phyloP scores from a whole-genome alignment of 2,329 filamentous ascomycete species.

The Coniochaeta sp. region DNA sequence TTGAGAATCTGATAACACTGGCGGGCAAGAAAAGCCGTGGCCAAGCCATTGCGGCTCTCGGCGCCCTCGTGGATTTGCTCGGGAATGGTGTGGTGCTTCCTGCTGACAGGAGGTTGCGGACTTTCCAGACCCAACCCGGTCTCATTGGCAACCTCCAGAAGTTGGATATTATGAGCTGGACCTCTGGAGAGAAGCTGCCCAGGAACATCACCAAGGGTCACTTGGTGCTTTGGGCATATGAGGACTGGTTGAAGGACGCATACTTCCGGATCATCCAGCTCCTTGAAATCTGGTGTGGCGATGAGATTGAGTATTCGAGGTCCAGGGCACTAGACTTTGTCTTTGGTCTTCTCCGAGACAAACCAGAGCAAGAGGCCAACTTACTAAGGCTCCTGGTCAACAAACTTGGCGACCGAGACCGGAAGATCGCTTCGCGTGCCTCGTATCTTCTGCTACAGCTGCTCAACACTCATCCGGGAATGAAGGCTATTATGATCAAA shows the following conservation, averaged over 20 bases:
- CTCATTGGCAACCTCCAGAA: conserved; percentile 65
- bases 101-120: conserved; percentile 68
- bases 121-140: conserved; percentile 73
- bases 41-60: conserved; percentile 86
- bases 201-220: conserved; percentile 67
- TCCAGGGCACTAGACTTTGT: conserved; percentile 84
- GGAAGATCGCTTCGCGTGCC: conserved; percentile 89
- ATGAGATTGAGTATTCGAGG: conserved; percentile 91
- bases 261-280: conserved; percentile 93
- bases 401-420: conserved; percentile 91
- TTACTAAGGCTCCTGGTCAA: conserved; percentile 86
- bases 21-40: conserved; percentile 92
- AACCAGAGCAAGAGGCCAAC: conserved; percentile 95
- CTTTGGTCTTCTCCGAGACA: conserved; percentile 85
- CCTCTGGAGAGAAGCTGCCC: conserved; percentile 61
- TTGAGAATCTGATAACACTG: conserved; percentile 74
- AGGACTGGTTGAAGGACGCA: conserved; percentile 89
- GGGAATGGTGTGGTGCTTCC: conserved; percentile 84
- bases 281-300: conserved; percentile 85
- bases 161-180: conserved; percentile 53
- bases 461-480: conserved; percentile 79
- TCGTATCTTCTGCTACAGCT: conserved; percentile 93
- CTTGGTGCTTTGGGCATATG: conserved; percentile 81
- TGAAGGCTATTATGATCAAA: conserved; percentile 84
- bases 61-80: conserved; percentile 88